Evolutionary conservation across 2,329 filamentous ascomycete genomes (phyloP).

Genomic region (Cryphonectria naterciae): DNA sequence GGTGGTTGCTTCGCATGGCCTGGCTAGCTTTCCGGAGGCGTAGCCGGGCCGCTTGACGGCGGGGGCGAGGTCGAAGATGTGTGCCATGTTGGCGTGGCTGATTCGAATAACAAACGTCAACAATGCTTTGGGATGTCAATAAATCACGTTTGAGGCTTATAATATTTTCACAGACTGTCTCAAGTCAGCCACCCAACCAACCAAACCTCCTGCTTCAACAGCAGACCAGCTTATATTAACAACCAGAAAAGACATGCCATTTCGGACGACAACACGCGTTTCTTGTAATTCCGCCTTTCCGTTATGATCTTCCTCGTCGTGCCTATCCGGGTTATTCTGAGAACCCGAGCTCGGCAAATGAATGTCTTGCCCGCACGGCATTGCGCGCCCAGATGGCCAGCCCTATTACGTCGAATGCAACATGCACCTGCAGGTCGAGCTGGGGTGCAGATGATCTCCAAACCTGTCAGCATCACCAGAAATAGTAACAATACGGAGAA

Average conservation of each 20-base stretch:
- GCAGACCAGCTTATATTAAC: background rate
- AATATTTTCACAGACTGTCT: background rate
- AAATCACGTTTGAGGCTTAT: background rate
- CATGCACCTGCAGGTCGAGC: background rate
- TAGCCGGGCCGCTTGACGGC: conserved; percentile 37
- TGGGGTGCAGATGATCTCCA: conserved; percentile 1
- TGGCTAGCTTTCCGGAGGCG: conserved; percentile 37
- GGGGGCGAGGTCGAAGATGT: conserved; percentile 41
- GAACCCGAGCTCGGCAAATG: conserved; percentile 5
- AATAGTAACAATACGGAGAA: background rate
- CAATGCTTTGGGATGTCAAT: background rate
- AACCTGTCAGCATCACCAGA: background rate
- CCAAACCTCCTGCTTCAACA: background rate
- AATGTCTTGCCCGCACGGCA: background rate
- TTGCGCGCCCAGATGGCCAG: background rate
- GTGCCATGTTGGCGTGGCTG: conserved; percentile 36
- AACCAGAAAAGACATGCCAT: background rate
- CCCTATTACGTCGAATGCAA: background rate
- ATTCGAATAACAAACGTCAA: background rate
- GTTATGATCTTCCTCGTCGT: background rate
- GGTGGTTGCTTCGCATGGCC: conserved; percentile 35
- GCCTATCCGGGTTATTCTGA: background rate
- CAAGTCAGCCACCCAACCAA: background rate
- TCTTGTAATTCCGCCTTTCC: background rate
- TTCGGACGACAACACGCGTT: background rate